Base-by-base conservation (phyloP, 2,329 filamentous ascomycete genomes). In the Fusarium transvaalense region DNA sequence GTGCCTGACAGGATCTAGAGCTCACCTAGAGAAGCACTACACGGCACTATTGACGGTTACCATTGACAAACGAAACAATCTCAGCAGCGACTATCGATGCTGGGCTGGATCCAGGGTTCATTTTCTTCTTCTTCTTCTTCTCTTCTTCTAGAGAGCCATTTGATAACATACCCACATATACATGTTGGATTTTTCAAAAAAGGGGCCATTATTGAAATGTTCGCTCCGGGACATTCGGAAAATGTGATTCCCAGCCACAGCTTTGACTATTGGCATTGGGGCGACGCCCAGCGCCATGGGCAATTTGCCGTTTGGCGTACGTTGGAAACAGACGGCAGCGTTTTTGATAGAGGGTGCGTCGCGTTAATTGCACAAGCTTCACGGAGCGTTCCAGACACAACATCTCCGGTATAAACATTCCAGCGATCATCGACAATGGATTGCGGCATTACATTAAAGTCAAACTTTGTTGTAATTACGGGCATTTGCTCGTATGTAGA, bases 21-120 rank as follows among this genome's bases (percentile, higher is more conserved):
- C 43, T 50, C 29, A 38, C 46, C 35, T 52, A 57, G 41, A 58
- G 38, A 56, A 47, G 42, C 42, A 54, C 62, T 56, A 57, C 46
- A 31, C n/a, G 34, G 27, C 59, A 50, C 69, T 68, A 69, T 72
- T 51, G 65, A 61, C 48, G 56, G 53, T 56, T 66, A 70, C 34
- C 25, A 42, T 52, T 56, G 41, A 35, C 43, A 74, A 69, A 67
- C 69, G 64, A 69, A 66, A 71, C 64, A 66, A 69, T 71, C 42
- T 72, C 35, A 35, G 35, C 32, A 64, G 54, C 51, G 38, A 56
- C 70, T 72, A 71, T 68, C 46, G 54, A 69, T 29, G 56, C 41
- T 19, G 34, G 23, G 34, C 65, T 73, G 53, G 53, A 69, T 65
- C 56, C 43, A 55, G 52, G 61, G 41, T 43, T 62, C 48, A 19